Base-by-base conservation (phyloP, 139 green algal genomes). In the Ettlia oleoabundans region DNA sequence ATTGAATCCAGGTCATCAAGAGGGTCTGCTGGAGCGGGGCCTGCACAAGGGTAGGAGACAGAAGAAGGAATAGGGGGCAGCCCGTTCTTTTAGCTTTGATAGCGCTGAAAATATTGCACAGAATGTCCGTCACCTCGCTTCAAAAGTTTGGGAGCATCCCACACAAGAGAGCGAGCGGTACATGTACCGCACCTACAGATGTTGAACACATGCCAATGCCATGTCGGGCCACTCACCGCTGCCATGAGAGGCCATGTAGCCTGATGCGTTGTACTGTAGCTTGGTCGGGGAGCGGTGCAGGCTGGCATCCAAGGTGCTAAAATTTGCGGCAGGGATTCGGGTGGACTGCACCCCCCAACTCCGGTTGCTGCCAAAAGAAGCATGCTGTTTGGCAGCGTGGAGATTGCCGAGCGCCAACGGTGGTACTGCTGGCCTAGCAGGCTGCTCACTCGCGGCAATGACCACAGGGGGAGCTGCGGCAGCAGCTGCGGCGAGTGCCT, bases 1-100 rank as follows among this genome's bases (percentile, higher is more conserved):
- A 71, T 71, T 2, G 75, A 40, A 58, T 81, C 75, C 38, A 70
- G 58, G 18, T 71, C 58, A 40, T 71, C 75, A 2, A 81, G 58
- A 21, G 58, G 75, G 58, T 70, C 75, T 19, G 52, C 26, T 26
- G 75, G 58, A 19, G 30, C 15, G 4, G 40, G 38, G 26, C 35
- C 73, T 52, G 51, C 35, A 41, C 4, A 4, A 18, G 8, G 42
- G 28, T 37, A 37, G 6, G 19, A 75, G 21, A 9, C 18, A 22
- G 21, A n/a, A 65, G 47, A 15, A n/a, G n/a, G n/a, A n/a, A n/a
- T n/a, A n/a, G n/a, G n/a, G n/a, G n/a, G n/a, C n/a, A n/a, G n/a
- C n/a, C n/a, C n/a, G n/a, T n/a, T n/a, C n/a, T n/a, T n/a, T n/a
- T n/a, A n/a, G n/a, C n/a, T n/a, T n/a, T n/a, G n/a, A n/a, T n/a